Evolutionary conservation across 1,284 basidiomycete genomes (phyloP), one percentile per base, ranked within the genome.

Genomic region (Fomitiporia mediterranea): DNA sequence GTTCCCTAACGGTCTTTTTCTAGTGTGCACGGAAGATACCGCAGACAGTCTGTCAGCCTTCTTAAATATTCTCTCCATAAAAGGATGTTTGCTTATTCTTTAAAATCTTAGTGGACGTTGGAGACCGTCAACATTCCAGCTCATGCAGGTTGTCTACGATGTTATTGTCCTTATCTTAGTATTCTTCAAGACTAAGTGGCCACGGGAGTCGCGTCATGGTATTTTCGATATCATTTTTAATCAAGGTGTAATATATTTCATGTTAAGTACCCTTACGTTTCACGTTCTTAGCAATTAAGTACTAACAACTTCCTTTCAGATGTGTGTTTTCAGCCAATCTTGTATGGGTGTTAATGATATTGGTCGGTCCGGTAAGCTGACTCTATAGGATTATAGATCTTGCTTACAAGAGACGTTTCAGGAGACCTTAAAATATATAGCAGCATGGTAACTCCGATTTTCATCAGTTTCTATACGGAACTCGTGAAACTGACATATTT

Each of bases 111-210:
- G 52, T 11, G 23, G 46, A n/a, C 38, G 40, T 28, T 37, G 47
- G 32, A 48, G 39, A 17, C 19, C 44, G 3, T 46, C 53, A 17
- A 17, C 44, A 4, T 55, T 49, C 46, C 53, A 55, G 38, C 23
- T 55, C 9, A 55, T 55, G 53, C 35, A 55, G 47, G 37, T 46
- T n/a, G 47, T 49, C 23, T 55, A 49, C 37, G 53, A 55, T 28
- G 30, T 38, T 3, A 42, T 55, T 30, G 25, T 50, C 0, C 35
- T 55, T 25, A 21, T 38, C 30, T 42, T 55, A 6, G 39, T 49
- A 13, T 7, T 55, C 19, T 5, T 21, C n/a, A 55, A 55, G 39
- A 40, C 52, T 11, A 13, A 28, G 7, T n/a, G 1, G 11, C 4
- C 11, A 4, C 27, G 15, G 25, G 15, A 46, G 11, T n/a, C 11